Conservation (phyloP, 768 basidiomycete species). For the Collybia sordida region DNA sequence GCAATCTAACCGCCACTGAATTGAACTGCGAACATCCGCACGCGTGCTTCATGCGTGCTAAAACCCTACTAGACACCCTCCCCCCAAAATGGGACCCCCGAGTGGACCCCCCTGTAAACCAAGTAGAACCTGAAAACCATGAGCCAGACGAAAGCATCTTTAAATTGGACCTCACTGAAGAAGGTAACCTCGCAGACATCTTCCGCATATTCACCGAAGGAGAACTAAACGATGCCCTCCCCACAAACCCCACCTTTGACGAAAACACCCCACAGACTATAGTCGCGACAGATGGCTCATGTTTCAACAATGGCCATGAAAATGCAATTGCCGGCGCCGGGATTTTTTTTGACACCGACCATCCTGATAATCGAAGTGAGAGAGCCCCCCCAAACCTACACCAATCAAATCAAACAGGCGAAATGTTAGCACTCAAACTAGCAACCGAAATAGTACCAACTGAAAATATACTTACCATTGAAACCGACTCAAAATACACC, state of each 20-base stretch:
- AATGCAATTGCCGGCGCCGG: constrained; percentile 8
- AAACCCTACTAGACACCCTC: constrained; percentile 12
- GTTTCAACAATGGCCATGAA: constrained; percentile 5
- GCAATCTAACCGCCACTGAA: not conserved
- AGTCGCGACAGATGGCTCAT: constrained; percentile 7
- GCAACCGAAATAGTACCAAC: too few species aligned
- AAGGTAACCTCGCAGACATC: not conserved
- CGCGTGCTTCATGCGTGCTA: constrained; percentile 12
- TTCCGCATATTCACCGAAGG: constrained; percentile 6
- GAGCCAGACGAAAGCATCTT: not conserved
- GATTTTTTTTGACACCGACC: not conserved
- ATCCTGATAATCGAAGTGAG: not conserved
- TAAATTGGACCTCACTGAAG: not conserved
- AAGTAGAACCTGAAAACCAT: not conserved
- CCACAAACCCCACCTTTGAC: too few species aligned
- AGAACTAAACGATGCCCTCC: too few species aligned
- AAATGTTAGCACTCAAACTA: too few species aligned
- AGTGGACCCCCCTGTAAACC: not conserved
- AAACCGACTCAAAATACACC: too few species aligned
- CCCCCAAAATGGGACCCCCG: constrained; percentile 20
- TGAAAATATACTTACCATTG: too few species aligned
- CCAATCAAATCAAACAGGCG: too few species aligned
- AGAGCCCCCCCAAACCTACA: not conserved
- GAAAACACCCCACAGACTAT: too few species aligned
- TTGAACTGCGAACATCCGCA: constrained; percentile 16